Conservation (phyloP, 805 yeast species). For the Cyberlindnera mississippiensis region DNA sequence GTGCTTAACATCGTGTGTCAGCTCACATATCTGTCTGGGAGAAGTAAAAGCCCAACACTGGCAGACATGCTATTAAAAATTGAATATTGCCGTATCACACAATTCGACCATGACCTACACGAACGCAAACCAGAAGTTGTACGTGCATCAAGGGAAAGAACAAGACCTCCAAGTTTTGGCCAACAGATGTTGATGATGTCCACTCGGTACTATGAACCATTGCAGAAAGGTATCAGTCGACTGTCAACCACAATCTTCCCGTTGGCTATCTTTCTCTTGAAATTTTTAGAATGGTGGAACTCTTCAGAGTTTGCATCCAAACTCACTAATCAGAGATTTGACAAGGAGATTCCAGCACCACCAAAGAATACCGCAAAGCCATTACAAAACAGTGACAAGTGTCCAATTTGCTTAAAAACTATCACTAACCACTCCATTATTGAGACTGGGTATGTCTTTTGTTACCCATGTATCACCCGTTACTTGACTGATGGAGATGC, state of each 20-base stretch:
- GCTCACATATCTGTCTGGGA: slow-evolving; percentile 64
- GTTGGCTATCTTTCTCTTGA: slow-evolving; percentile 71
- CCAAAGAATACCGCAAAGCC: slow-evolving; percentile 6
- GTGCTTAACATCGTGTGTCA: slow-evolving; percentile 53
- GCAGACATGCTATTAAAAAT: slow-evolving; percentile 58
- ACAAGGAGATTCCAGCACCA: slow-evolving; percentile 45
- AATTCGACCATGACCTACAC: slow-evolving; percentile 27
- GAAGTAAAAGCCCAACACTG: slow-evolving; percentile 56
- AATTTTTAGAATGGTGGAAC: slow-evolving; percentile 93
- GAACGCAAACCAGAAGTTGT: slow-evolving; percentile 9
- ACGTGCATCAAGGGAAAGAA: neutral
- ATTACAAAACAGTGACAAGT: slow-evolving; percentile 36
- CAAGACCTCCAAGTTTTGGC: slow-evolving; percentile 27
- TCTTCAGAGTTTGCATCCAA: slow-evolving; percentile 66
- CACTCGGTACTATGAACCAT: slow-evolving; percentile 15
- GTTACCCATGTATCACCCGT: slow-evolving; percentile 80
- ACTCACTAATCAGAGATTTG: slow-evolving; percentile 41
- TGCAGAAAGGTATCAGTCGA: slow-evolving; percentile 17
- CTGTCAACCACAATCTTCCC: slow-evolving; percentile 55
- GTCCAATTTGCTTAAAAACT: slow-evolving; percentile 66
- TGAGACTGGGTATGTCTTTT: slow-evolving; percentile 88
- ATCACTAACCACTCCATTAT: slow-evolving; percentile 79
- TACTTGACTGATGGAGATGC: slow-evolving; percentile 48
- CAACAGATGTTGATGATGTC: slow-evolving; percentile 17
- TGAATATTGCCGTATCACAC: slow-evolving; percentile 46